phyloP scores from a whole-genome alignment of 257 asterid species.

The Plantago ovata region DNA sequence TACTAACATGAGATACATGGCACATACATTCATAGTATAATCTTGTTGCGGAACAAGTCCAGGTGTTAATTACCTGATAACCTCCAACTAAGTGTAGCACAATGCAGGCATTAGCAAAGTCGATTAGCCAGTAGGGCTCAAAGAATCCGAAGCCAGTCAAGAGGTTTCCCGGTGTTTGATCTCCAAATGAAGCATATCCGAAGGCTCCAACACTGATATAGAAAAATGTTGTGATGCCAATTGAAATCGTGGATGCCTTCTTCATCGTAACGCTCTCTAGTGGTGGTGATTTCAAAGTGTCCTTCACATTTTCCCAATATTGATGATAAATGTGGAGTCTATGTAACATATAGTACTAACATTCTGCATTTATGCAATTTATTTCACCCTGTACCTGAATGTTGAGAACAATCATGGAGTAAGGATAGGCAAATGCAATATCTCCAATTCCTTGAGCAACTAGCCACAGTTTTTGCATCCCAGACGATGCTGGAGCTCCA shows the following conservation, averaged over 20 bases:
- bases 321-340: no score
- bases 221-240: constrained; percentile 44
- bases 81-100: constrained; percentile 43
- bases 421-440: constrained; percentile 77
- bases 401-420: constrained; percentile 47
- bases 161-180: constrained; percentile 42
- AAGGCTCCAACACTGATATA: constrained; percentile 46
- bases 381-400: constrained; percentile 45
- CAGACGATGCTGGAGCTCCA: constrained; percentile 44
- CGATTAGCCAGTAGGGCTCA: constrained; percentile 49
- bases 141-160: constrained; percentile 47
- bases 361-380: background rate
- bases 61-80: constrained; percentile 33
- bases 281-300: constrained; percentile 67
- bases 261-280: constrained; percentile 62
- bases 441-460: constrained; percentile 69
- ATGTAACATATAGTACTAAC: background rate
- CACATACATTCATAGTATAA: background rate
- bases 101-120: constrained; percentile 44
- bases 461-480: constrained; percentile 49
- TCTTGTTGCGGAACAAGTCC: background rate
- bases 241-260: constrained; percentile 44
- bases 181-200: constrained; percentile 44
- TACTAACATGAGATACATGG: background rate
- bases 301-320: constrained; percentile 28